These are phyloP conservation scores for Diaporthe caulivora DNA, from an alignment of 2,329 filamentous ascomycete species.

Conservation along the genomic window DNA sequence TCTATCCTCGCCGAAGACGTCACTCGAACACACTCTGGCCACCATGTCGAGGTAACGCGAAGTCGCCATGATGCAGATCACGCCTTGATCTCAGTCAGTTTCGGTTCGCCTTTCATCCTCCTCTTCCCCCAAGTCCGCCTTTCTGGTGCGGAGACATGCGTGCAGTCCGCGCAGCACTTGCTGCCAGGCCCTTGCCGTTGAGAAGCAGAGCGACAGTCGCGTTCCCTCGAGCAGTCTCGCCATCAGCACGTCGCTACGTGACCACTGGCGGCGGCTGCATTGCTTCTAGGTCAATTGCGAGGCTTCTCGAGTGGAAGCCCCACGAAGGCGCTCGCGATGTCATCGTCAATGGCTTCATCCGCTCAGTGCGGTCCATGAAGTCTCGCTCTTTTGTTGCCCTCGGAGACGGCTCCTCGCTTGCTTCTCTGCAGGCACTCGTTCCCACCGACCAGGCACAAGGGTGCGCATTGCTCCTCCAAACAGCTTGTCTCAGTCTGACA, in stretches of 20 bases:
- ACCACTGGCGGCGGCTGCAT: conserved; percentile 42
- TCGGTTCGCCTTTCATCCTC: background rate
- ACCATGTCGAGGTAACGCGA: conserved; percentile 17
- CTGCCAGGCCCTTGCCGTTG: conserved; percentile 31
- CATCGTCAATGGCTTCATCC: conserved; percentile 81
- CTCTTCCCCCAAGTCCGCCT: background rate
- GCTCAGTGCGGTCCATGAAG: conserved; percentile 90
- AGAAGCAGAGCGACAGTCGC: conserved; percentile 13
- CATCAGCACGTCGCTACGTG: conserved; percentile 27
- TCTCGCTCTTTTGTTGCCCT: conserved; percentile 84
- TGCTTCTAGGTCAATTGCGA: conserved; percentile 62
- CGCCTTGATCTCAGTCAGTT: background rate
- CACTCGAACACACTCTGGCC: background rate
- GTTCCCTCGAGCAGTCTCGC: background rate
- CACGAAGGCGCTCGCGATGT: conserved; percentile 60
- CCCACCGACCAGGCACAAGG: conserved; percentile 77
- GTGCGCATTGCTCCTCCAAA: conserved; percentile 62
- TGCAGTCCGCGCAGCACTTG: conserved; percentile 23
- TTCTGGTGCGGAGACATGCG: conserved; percentile 36
- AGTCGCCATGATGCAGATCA: conserved; percentile 15
- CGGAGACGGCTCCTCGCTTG: conserved; percentile 86
- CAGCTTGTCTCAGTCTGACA: conserved; percentile 43
- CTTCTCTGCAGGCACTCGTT: conserved; percentile 84
- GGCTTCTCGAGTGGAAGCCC: conserved; percentile 67
- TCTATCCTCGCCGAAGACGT: background rate